Evolutionary conservation across 2,329 filamentous ascomycete genomes (phyloP), one percentile per base, ranked within the genome.

Genomic region (Immersiporthe knoxdaviesiana): DNA sequence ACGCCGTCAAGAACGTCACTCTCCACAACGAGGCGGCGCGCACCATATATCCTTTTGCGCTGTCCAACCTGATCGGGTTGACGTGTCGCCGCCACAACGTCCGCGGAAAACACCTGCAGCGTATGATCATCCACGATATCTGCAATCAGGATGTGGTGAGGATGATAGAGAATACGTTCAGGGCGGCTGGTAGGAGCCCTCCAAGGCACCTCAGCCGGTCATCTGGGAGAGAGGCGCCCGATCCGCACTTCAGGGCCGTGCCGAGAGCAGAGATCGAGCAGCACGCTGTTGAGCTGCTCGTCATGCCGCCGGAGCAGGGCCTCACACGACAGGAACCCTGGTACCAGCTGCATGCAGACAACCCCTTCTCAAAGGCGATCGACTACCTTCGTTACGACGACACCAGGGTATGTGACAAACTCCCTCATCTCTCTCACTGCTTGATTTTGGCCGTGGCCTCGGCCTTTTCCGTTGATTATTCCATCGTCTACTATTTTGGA

Each of bases 51-150:
- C 63, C 63, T 7, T 65, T 65, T 7, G 63, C 50, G 14, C 21
- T 65, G 50, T 65, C 63, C 12, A 65, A 65, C 32, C 21, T 65
- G 47, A 65, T 65, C 50, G 47, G 50, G 30, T 1, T 58, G 35
- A 44, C 63, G n/a, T 47, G 52, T 12, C 63, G 21, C 24, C 39
- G 47, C 18, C 62, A 65, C 63, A 5, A 56, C 21, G 11, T 56
- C 8, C 27, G 27, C 35, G 16, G 37, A 27, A 12, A 52, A 3
- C 12, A 10, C 5, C 18, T 65, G 32, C 56, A 50, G 35, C 63
- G 58, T 41, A 24, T 56, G 16, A 58, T 65, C 8, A 44, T 65
- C 50, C 41, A 58, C 14, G 18, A 65, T 41, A n/a, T 58, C 30
- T 18, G 14, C 3, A 56, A 65, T 3, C 10, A 32, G 14, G 7